Evolutionary conservation across 352 stramenopile species (phyloP).

Genomic region (Pilasporangium apinafurcum): DNA sequence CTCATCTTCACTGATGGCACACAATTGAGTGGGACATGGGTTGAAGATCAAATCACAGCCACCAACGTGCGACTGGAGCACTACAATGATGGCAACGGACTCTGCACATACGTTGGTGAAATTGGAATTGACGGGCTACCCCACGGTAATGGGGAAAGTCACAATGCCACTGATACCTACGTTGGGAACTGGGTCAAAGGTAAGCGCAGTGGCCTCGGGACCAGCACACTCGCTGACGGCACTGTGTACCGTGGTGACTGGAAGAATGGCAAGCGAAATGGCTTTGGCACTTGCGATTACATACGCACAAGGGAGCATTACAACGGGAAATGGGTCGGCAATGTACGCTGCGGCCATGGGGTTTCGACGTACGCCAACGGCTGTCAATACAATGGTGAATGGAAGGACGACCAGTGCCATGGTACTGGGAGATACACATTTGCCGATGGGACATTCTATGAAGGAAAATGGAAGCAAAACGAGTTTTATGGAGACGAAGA

Average conservation of each 20-base stretch:
- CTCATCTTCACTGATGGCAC: slow-evolving; percentile 60
- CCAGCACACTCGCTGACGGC: slow-evolving; percentile 55
- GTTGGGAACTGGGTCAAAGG: slow-evolving; percentile 37
- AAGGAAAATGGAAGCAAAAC: slow-evolving; percentile 76
- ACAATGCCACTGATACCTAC: slow-evolving; percentile 41
- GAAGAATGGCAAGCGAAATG: slow-evolving; percentile 78
- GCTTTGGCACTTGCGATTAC: slow-evolving; percentile 66
- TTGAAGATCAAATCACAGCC: slow-evolving; percentile 10
- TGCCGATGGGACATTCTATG: slow-evolving; percentile 69
- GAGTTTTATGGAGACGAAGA: slow-evolving; percentile 66
- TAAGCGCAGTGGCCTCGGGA: slow-evolving; percentile 40
- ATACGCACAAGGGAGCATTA: slow-evolving; percentile 53
- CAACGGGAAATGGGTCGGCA: slow-evolving; percentile 83
- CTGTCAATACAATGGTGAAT: slow-evolving; percentile 76
- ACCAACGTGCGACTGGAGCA: slow-evolving; percentile 21
- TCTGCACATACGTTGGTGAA: slow-evolving; percentile 44
- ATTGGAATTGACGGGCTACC: slow-evolving; percentile 27
- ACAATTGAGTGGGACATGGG: slow-evolving; percentile 34
- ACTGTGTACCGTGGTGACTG: slow-evolving; percentile 82
- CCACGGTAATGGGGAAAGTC: slow-evolving; percentile 49
- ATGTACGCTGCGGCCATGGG: slow-evolving; percentile 53
- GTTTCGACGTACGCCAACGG: slow-evolving; percentile 57
- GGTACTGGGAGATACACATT: slow-evolving; percentile 72
- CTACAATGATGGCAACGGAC: slow-evolving; percentile 43
- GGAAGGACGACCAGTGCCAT: slow-evolving; percentile 73